Percentiles rank a stretch among this genome's conserved stretches.
Conservation (phyloP, 2,329 filamentous ascomycete genomes). For the Cladosporium sphaerospermum region DNA sequence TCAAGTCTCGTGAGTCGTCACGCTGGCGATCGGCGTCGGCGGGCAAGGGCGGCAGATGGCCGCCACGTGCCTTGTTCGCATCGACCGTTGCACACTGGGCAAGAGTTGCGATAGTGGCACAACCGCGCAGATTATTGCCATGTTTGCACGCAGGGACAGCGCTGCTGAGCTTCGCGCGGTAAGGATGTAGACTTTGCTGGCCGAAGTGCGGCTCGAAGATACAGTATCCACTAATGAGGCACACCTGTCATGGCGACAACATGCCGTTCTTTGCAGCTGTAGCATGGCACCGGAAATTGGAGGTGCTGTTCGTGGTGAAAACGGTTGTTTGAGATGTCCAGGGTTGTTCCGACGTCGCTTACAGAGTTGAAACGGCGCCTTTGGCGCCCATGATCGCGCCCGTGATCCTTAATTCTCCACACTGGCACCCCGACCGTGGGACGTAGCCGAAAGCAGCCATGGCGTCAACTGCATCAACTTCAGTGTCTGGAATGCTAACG, state of each 20-base stretch:
- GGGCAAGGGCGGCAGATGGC: background rate
- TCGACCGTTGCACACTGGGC: background rate
- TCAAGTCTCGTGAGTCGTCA: background rate
- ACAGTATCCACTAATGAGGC: background rate
- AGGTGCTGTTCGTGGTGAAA: slow-evolving; percentile 6
- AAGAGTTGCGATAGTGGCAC: slow-evolving; percentile 1
- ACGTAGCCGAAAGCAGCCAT: background rate
- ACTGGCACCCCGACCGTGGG: slow-evolving; percentile 4
- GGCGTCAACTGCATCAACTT: slow-evolving; percentile 8
- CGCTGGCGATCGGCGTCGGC: slow-evolving; percentile 8
- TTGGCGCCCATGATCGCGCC: background rate
- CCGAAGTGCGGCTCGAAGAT: background rate
- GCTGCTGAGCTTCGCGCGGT: slow-evolving; percentile 1
- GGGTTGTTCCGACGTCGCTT: slow-evolving; percentile 7
- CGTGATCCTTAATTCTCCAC: slow-evolving; percentile 8
- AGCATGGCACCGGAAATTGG: slow-evolving; percentile 4
- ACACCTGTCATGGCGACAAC: no score
- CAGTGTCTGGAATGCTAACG: background rate
- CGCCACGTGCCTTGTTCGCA: slow-evolving; percentile 8
- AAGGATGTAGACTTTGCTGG: slow-evolving; percentile 4
- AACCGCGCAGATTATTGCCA: slow-evolving; percentile 7
- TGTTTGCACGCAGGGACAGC: slow-evolving; percentile 2
- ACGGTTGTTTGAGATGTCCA: slow-evolving; percentile 3
- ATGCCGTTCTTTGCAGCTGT: background rate
- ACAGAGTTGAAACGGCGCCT: slow-evolving; percentile 6